A percentile compares a stretch with the other conserved stretches of the same genome.
These are phyloP conservation scores for Eutrema heterophyllum DNA, from an alignment of 345 rosid species.

Conservation along the genomic window DNA sequence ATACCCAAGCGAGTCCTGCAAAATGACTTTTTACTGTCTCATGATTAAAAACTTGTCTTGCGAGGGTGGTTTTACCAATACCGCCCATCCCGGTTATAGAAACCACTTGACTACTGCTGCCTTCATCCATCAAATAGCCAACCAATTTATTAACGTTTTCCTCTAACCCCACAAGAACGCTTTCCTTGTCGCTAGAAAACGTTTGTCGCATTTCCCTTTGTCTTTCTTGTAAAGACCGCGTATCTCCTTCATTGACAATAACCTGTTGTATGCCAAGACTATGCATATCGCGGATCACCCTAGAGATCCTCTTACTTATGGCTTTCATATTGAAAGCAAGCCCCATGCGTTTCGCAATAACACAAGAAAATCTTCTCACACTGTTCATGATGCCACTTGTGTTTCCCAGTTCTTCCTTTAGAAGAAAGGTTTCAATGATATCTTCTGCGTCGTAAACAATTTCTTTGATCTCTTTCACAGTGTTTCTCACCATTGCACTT, in stretches of 20 bases:
- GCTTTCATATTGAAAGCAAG: background rate
- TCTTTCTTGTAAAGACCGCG: background rate
- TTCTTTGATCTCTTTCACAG: constrained; percentile 28
- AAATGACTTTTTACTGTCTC: background rate
- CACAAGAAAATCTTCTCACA: background rate
- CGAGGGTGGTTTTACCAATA: background rate
- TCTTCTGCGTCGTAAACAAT: constrained; percentile 27
- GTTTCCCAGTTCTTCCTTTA: background rate
- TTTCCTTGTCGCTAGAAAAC: constrained; percentile 20
- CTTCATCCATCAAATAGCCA: background rate
- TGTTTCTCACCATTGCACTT: constrained; percentile 22
- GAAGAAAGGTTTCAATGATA: constrained; percentile 22
- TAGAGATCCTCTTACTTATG: constrained; percentile 8
- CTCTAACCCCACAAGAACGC: background rate
- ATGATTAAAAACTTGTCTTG: background rate
- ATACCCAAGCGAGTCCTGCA: background rate
- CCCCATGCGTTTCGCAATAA: background rate
- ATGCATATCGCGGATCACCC: background rate
- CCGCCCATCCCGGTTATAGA: constrained; percentile 41
- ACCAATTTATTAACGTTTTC: constrained; percentile 14
- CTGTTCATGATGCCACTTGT: background rate
- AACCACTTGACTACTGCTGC: background rate
- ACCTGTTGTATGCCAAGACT: background rate
- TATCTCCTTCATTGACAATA: background rate
- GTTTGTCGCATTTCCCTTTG: constrained; percentile 12